Conservation (phyloP, 2,329 filamentous ascomycete genomes). For the Epichloe baconii region DNA sequence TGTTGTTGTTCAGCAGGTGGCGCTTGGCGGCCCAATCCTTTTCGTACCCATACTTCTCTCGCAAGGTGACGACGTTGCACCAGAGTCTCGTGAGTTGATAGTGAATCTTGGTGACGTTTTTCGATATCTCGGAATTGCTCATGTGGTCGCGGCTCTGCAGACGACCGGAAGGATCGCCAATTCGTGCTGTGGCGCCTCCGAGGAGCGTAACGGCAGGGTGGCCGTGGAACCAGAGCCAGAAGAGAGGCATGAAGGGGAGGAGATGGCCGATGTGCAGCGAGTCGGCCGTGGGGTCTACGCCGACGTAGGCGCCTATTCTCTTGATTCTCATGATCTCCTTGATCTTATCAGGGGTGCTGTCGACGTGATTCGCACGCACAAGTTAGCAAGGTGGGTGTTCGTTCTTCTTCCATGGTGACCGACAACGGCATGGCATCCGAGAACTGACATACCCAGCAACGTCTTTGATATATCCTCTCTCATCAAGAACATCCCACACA, state of each 20-base stretch:
- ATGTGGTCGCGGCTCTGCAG: constrained; percentile 46
- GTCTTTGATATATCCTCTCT: constrained; percentile 62
- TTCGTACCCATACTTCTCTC: constrained; percentile 49
- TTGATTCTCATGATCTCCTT: constrained; percentile 50
- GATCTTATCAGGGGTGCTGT: constrained; percentile 37
- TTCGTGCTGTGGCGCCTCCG: constrained; percentile 61
- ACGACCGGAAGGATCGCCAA: constrained; percentile 68
- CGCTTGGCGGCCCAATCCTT: constrained; percentile 52
- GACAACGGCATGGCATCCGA: constrained; percentile 10
- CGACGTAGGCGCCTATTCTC: constrained; percentile 63
- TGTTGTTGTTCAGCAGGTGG: constrained; percentile 65
- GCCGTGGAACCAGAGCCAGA: constrained; percentile 72
- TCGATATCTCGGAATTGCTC: constrained; percentile 36
- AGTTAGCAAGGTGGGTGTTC: neutral
- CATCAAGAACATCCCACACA: constrained; percentile 53
- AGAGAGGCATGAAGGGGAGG: constrained; percentile 68
- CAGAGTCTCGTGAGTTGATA: constrained; percentile 62
- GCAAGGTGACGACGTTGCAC: constrained; percentile 55
- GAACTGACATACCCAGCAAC: constrained; percentile 50
- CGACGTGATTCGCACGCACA: neutral
- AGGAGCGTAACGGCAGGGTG: constrained; percentile 54
- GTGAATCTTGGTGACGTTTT: constrained; percentile 56
- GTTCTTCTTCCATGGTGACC: neutral
- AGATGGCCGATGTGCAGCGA: constrained; percentile 74
- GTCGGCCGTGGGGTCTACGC: constrained; percentile 68